A percentile compares a stretch with the other conserved stretches of the same genome.
Evolutionary conservation across 2,329 filamentous ascomycete genomes (phyloP).

Genomic region (Scleromitrula shiraiana): DNA sequence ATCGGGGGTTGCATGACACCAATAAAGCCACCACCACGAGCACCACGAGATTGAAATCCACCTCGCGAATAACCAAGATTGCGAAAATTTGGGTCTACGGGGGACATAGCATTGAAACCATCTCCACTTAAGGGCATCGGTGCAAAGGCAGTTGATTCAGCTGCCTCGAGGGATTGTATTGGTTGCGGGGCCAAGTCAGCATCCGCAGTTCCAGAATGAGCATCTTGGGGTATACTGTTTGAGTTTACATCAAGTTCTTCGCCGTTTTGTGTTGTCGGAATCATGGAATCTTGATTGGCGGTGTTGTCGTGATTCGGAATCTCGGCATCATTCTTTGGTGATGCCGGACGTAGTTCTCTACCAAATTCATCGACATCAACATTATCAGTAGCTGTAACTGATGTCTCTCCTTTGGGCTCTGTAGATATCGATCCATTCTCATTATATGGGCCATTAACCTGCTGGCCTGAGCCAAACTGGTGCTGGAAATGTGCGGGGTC

Average conservation of each 20-base stretch:
- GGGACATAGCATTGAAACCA: constrained; percentile 18
- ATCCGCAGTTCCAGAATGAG: constrained; percentile 9
- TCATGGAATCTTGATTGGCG: constrained; percentile 5
- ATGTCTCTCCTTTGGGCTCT: constrained; percentile 25
- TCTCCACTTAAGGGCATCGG: constrained; percentile 54
- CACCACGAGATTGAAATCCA: constrained; percentile 24
- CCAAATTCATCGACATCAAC: constrained; percentile 32
- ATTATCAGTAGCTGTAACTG: constrained; percentile 16
- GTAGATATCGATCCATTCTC: constrained; percentile 25
- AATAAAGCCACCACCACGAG: constrained; percentile 34
- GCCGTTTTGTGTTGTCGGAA: constrained; percentile 8
- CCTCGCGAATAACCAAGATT: constrained; percentile 29
- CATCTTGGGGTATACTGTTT: constrained; percentile 12
- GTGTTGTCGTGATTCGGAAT: background rate
- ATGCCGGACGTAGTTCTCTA: constrained; percentile 28
- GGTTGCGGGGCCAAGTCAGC: constrained; percentile 19
- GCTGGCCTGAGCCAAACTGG: constrained; percentile 22
- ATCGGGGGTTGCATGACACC: constrained; percentile 25
- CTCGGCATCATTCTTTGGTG: constrained; percentile 10
- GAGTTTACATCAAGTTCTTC: constrained; percentile 12
- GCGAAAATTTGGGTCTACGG: constrained; percentile 7
- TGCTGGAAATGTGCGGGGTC: constrained; percentile 26
- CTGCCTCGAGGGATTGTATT: constrained; percentile 29
- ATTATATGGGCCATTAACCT: constrained; percentile 23
- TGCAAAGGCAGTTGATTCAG: constrained; percentile 13